phyloP scores from a whole-genome alignment of 768 basidiomycete species.

The Calocera viscosa region DNA sequence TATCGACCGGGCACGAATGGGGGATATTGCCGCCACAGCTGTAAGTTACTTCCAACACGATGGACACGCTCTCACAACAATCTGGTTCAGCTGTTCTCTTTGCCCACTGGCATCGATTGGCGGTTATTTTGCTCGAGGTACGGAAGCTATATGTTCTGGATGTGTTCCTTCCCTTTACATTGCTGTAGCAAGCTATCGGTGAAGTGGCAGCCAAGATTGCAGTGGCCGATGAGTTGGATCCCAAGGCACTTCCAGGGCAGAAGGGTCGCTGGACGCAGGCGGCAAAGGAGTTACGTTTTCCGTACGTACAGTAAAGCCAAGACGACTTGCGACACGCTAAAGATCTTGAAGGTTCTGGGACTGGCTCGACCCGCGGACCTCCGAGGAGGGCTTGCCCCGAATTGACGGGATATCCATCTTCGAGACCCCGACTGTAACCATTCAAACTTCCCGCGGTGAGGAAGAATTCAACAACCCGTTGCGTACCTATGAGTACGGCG shows the following conservation, averaged over 20 bases:
- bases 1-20: neutral
- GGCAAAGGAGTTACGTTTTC: slow-evolving; percentile 9
- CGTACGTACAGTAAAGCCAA: neutral
- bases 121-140: slow-evolving; percentile 5
- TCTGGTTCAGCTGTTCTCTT: neutral
- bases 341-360: slow-evolving; percentile 2
- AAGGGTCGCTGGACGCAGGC: slow-evolving; percentile 10
- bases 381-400: slow-evolving; percentile 4
- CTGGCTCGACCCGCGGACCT: neutral
- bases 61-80: neutral
- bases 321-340: neutral
- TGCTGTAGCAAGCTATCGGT: neutral
- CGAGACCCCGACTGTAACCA: neutral
- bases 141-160: neutral
- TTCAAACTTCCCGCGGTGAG: slow-evolving; percentile 4
- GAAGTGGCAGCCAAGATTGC: slow-evolving; percentile 6
- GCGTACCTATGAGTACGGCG: neutral
- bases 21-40: slow-evolving; percentile 1
- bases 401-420: neutral
- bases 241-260: slow-evolving; percentile 1
- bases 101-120: slow-evolving; percentile 9
- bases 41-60: neutral
- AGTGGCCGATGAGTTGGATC: slow-evolving; percentile 3
- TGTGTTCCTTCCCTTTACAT: neutral
- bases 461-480: neutral